These are phyloP conservation scores for Flammula alnicola DNA, from an alignment of 1,284 basidiomycete species.

Conservation along the genomic window DNA sequence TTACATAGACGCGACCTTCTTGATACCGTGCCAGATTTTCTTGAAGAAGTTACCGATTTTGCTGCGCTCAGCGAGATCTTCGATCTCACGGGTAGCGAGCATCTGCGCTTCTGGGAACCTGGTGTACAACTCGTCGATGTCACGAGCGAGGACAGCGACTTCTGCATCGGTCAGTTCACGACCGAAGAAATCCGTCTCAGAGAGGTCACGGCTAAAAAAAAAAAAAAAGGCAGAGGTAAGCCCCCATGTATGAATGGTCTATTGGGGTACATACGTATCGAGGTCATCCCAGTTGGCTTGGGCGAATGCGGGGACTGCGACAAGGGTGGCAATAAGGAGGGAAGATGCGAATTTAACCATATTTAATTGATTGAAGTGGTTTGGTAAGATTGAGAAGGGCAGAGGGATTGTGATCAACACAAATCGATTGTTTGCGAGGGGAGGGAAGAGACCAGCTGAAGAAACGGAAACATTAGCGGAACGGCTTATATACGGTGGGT, in stretches of 20 bases:
- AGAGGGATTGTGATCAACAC: conserved; percentile 14
- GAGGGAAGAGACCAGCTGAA: conserved; percentile 15
- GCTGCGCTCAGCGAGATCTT: background rate
- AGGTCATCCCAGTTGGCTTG: conserved; percentile 10
- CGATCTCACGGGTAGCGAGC: background rate
- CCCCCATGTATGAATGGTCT: background rate
- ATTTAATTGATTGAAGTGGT: conserved; percentile 1
- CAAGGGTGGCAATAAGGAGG: conserved; percentile 11
- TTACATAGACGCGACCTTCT: too few species aligned
- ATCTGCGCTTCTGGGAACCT: background rate
- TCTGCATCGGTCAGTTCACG: too few species aligned
- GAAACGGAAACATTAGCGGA: background rate
- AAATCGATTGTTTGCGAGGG: background rate
- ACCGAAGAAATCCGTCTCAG: background rate
- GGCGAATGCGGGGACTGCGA: conserved; percentile 11
- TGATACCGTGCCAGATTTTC: too few species aligned
- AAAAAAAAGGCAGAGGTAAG: background rate
- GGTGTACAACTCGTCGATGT: conserved; percentile 6
- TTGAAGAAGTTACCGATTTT: background rate
- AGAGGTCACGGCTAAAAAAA: conserved; percentile 7
- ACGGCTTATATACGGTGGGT: conserved; percentile 8
- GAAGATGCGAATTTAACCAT: conserved; percentile 14
- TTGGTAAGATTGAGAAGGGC: background rate
- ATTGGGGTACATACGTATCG: conserved; percentile 1
- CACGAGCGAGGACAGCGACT: conserved; percentile 9